Conservation (phyloP, 495 filamentous ascomycete species). For the Cladorrhinum samala region DNA sequence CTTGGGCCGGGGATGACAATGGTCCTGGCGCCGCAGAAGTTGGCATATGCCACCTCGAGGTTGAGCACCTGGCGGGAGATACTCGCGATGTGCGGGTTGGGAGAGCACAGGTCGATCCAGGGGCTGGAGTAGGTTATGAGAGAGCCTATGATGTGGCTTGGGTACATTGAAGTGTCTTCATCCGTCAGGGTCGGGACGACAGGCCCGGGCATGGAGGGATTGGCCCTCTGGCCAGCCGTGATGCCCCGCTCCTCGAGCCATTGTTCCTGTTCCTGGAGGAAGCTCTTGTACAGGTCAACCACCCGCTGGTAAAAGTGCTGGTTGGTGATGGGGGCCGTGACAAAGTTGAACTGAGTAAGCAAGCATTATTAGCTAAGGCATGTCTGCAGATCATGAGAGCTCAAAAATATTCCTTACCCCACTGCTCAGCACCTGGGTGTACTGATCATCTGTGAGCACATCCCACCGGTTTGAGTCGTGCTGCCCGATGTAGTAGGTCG, state of each 20-base stretch:
- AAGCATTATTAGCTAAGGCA: neutral
- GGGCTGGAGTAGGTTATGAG: slow-evolving; percentile 68
- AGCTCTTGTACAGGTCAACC: slow-evolving; percentile 53
- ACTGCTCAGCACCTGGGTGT: slow-evolving; percentile 60
- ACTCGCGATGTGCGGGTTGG: slow-evolving; percentile 72
- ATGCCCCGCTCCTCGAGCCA: slow-evolving; percentile 18
- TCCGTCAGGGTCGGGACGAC: slow-evolving; percentile 65
- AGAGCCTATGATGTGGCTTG: slow-evolving; percentile 63
- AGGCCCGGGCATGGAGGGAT: slow-evolving; percentile 37
- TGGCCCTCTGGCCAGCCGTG: slow-evolving; percentile 16
- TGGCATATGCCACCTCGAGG: slow-evolving; percentile 86
- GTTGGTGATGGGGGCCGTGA: slow-evolving; percentile 85
- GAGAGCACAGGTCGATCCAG: slow-evolving; percentile 86
- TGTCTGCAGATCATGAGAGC: neutral
- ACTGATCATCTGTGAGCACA: slow-evolving; percentile 55
- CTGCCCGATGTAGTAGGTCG: slow-evolving; percentile 74
- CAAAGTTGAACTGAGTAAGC: slow-evolving; percentile 81
- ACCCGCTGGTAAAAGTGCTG: slow-evolving; percentile 73
- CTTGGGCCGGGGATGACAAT: slow-evolving; percentile 74
- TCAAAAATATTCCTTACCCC: slow-evolving; percentile 41
- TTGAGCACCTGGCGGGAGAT: slow-evolving; percentile 84
- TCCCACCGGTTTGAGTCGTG: slow-evolving; percentile 64
- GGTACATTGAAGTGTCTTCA: slow-evolving; percentile 67
- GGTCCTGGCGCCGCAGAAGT: slow-evolving; percentile 83
- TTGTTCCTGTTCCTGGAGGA: slow-evolving; percentile 35